These are phyloP conservation scores for Umbellularia californica DNA, from an alignment of 164 flowering plant species.

Conservation along the genomic window DNA sequence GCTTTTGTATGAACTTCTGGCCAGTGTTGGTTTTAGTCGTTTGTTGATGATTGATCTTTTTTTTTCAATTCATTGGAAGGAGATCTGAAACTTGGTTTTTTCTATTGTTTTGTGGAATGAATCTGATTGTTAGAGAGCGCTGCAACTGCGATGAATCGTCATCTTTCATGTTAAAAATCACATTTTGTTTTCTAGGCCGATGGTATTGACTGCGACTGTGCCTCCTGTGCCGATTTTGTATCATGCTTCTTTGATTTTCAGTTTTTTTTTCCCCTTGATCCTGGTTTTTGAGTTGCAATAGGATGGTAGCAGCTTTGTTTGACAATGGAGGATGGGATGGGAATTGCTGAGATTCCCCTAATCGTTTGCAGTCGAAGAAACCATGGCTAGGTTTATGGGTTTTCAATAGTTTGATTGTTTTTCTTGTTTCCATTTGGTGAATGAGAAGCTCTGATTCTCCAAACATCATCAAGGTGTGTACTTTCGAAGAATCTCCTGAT, in stretches of 20 bases:
- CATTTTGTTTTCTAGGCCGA: background rate
- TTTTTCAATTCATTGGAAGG: background rate
- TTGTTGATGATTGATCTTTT: background rate
- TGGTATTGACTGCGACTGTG: background rate
- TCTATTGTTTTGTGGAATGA: too few species aligned
- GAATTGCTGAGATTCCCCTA: background rate
- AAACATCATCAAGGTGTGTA: background rate
- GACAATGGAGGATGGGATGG: background rate
- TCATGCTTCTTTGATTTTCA: background rate
- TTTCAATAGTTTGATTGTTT: background rate
- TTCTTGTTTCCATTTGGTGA: background rate
- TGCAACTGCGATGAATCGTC: too few species aligned
- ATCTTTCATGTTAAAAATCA: background rate
- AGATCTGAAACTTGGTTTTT: background rate
- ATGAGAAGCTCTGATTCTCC: background rate
- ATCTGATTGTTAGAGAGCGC: too few species aligned
- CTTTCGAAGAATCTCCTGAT: conserved; percentile 5
- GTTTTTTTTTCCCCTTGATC: background rate
- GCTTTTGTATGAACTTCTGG: background rate
- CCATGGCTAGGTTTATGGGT: background rate
- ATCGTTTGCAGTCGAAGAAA: background rate
- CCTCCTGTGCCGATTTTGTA: background rate
- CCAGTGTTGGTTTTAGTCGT: background rate
- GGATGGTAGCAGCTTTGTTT: background rate
- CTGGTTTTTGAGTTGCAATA: background rate